Conservation (phyloP, 768 basidiomycete species). For the Boletus sp. region DNA sequence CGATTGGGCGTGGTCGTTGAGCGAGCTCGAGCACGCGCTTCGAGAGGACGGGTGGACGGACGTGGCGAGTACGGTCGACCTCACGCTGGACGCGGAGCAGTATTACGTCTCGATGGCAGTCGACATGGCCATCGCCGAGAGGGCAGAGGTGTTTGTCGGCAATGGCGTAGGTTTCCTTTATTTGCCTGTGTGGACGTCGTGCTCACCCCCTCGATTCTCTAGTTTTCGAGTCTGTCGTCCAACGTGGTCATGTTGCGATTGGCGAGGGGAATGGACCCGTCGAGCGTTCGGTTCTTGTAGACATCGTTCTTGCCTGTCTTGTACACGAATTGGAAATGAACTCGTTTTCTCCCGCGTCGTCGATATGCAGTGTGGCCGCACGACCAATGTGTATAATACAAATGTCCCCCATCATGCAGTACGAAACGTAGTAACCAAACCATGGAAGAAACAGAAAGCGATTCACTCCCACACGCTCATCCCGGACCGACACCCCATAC, state of each 20-base stretch:
- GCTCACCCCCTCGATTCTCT: neutral
- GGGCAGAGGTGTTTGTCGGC: constrained; percentile 58
- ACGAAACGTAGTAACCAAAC: no score
- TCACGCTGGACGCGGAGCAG: constrained; percentile 46
- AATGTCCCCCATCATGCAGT: no score
- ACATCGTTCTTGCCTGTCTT: no score
- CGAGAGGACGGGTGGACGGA: constrained; percentile 50
- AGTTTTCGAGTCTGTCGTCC: constrained; percentile 50
- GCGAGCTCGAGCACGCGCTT: constrained; percentile 38
- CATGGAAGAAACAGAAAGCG: no score
- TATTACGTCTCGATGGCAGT: constrained; percentile 49
- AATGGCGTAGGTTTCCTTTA: constrained; percentile 48
- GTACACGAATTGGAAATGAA: no score
- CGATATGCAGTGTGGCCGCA: no score
- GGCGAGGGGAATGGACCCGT: constrained; percentile 41
- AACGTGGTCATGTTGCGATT: constrained; percentile 49
- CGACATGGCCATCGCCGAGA: constrained; percentile 60
- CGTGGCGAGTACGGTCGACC: constrained; percentile 41
- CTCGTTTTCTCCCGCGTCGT: no score
- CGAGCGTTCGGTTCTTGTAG: constrained; percentile 44
- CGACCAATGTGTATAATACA: no score
- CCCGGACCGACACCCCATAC: constrained; percentile 73
- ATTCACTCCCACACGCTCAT: neutral
- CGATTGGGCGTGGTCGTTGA: constrained; percentile 44
- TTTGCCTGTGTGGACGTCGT: neutral